Evolutionary conservation across 176 grass and related monocot species (phyloP), one percentile per base, ranked within the genome.

Genomic region (Miscanthus lutarioriparius): DNA sequence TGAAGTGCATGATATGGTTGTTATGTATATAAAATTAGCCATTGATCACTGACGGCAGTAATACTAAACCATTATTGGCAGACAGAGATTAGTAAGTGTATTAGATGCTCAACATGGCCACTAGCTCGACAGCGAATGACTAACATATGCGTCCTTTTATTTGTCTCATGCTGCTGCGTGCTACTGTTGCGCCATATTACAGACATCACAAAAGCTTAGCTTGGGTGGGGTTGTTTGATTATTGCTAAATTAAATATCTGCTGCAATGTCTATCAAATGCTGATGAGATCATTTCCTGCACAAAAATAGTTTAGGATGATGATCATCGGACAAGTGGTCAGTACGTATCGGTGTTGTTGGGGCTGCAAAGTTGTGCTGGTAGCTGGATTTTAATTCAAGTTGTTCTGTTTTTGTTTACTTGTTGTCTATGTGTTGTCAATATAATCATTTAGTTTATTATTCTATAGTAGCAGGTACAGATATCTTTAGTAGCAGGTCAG

Each of bases 91-190:
- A 71, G 49, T 22, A 36, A 11, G 49, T 49, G 15, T 39, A 39
- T 85, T 85, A 62, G 43, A 81, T 76, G 53, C 53, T 37, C 64
- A 81, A 53, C 23, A 77, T 82, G 83, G 14, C 64, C 72, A 85
- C 48, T 76, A 33, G 63, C 70, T 70, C 35, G 82, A 51, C 87
- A 75, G 40, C 39, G 8, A 81, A 33, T 16, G 62, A 28, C 38
- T 17, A 53, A 59, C 82, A 76, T 85, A 25, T 32, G 64, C 12
- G 19, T 1, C 30, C 13, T 39, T 72, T 89, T 81, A 38, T 41
- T 41, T 51, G 78, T 89, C 72, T 85, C 40, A 82, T 82, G 64
- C 65, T 88, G 73, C 80, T 77, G 72, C 88, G 70, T 86, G 74
- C 64, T 71, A 15, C 83, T 77, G 41, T 44, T 72, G 40, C 43